Conservation (phyloP, 768 basidiomycete genomes). For the Flagelloscypha sp. region DNA sequence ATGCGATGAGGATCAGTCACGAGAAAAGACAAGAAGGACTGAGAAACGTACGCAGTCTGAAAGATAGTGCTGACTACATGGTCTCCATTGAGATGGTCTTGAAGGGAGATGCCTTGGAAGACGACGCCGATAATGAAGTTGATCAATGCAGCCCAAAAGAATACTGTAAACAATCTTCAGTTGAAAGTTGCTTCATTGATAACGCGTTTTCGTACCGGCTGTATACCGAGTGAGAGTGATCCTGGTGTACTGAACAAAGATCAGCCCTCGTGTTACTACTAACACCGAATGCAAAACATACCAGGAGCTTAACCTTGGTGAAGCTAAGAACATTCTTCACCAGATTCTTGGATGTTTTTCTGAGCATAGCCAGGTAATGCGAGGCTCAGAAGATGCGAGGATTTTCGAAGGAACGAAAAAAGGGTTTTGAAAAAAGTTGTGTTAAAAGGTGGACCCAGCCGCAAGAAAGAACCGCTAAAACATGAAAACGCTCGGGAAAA, state of each 20-base stretch:
- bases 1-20: too few relatives aligned
- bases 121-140: constrained; percentile 32
- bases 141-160: constrained; percentile 37
- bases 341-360: constrained; percentile 3
- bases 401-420: background rate
- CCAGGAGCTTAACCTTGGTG: constrained; percentile 7
- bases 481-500: background rate
- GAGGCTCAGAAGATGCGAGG: background rate
- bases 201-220: too few relatives aligned
- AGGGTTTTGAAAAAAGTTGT: too few relatives aligned
- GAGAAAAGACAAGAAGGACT: too few relatives aligned
- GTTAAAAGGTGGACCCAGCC: constrained; percentile 1
- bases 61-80: background rate
- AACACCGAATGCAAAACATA: constrained; percentile 1
- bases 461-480: background rate
- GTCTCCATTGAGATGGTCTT: constrained; percentile 25
- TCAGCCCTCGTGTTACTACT: too few relatives aligned
- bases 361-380: constrained; percentile 1
- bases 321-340: constrained; percentile 5
- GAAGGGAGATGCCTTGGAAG: constrained; percentile 31
- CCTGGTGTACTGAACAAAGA: constrained; percentile 30
- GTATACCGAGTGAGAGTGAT: constrained; percentile 44
- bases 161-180: too few relatives aligned
- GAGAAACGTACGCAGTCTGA: too few relatives aligned
- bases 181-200: too few relatives aligned